These are phyloP conservation scores for Dictyostelium capitatum DNA, from an alignment of 78 protist genomes.

Conservation along the genomic window DNA sequence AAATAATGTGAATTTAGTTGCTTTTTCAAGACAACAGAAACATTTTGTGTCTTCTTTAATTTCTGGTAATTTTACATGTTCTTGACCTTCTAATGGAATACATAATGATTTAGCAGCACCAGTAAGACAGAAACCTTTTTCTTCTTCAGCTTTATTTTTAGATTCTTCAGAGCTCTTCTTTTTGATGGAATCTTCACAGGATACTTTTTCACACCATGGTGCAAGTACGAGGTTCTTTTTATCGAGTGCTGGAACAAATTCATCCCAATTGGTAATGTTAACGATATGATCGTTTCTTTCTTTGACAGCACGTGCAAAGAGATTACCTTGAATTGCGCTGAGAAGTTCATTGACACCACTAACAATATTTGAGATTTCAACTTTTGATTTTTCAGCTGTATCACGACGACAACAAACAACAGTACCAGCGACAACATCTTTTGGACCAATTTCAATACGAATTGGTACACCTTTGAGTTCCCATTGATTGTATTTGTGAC, in stretches of 20 bases:
- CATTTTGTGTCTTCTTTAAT: conserved; percentile 68
- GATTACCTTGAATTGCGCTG: conserved; percentile 85
- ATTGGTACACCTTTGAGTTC: conserved; percentile 98
- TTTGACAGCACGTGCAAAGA: conserved; percentile 84
- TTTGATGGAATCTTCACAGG: conserved; percentile 94
- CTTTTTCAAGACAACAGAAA: conserved; percentile 72
- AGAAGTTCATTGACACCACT: conserved; percentile 16
- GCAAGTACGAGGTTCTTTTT: conserved; percentile 50
- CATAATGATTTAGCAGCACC: conserved; percentile 97
- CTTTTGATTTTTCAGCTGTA: conserved; percentile 72
- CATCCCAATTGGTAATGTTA: conserved; percentile 81
- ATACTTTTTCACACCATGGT: conserved; percentile 92
- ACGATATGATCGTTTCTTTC: conserved; percentile 77
- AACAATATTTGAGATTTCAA: conserved; percentile 24
- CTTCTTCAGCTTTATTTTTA: conserved; percentile 61
- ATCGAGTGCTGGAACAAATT: conserved; percentile 91
- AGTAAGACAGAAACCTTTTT: conserved; percentile 76
- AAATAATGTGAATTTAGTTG: conserved; percentile 75
- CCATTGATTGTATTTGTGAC: conserved; percentile 96
- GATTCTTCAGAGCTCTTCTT: conserved; percentile 80
- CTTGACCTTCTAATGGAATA: conserved; percentile 89
- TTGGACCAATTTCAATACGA: conserved; percentile 98
- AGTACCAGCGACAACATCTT: conserved; percentile 89
- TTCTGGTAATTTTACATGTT: conserved; percentile 51
- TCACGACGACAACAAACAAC: conserved; percentile 88